Evolutionary conservation across 495 filamentous ascomycete genomes (phyloP).

Genomic region (Aspergillus affinis): DNA sequence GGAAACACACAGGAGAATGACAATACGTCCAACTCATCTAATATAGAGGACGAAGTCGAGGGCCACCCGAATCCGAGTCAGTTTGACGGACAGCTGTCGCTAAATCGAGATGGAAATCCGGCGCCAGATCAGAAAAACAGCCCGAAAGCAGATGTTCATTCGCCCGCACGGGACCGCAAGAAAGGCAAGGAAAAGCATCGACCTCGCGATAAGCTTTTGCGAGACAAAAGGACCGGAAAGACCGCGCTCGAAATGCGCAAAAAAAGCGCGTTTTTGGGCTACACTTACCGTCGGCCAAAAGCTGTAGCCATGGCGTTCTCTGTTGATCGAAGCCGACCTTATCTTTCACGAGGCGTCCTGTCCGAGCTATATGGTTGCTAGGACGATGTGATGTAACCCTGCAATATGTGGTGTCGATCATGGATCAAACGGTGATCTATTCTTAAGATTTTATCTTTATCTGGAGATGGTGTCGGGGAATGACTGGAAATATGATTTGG

Average conservation of each 20-base stretch:
- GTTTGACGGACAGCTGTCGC: conserved; percentile 16
- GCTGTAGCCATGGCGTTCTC: conserved; percentile 33
- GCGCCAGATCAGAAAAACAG: conserved; percentile 4
- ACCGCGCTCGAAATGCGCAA: conserved; percentile 76
- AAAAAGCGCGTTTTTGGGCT: conserved; percentile 81
- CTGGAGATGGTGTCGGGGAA: background rate
- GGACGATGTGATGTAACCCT: background rate
- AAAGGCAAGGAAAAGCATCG: conserved; percentile 62
- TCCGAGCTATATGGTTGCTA: conserved; percentile 28
- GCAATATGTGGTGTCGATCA: background rate
- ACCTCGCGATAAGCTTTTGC: conserved; percentile 73
- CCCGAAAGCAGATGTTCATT: background rate
- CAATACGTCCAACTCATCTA: conserved; percentile 27
- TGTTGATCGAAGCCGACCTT: conserved; percentile 33
- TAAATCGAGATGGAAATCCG: conserved; percentile 6
- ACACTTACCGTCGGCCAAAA: conserved; percentile 72
- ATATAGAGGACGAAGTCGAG: conserved; percentile 13
- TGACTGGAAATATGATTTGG: background rate
- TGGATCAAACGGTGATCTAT: background rate
- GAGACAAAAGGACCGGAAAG: conserved; percentile 63
- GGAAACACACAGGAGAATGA: conserved; percentile 59
- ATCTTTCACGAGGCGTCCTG: conserved; percentile 26
- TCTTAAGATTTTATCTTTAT: background rate
- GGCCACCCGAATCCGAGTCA: conserved; percentile 2
- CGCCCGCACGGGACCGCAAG: conserved; percentile 17